Evolutionary conservation across 2,329 filamentous ascomycete genomes (phyloP).

Genomic region (Fusarium zealandicum): DNA sequence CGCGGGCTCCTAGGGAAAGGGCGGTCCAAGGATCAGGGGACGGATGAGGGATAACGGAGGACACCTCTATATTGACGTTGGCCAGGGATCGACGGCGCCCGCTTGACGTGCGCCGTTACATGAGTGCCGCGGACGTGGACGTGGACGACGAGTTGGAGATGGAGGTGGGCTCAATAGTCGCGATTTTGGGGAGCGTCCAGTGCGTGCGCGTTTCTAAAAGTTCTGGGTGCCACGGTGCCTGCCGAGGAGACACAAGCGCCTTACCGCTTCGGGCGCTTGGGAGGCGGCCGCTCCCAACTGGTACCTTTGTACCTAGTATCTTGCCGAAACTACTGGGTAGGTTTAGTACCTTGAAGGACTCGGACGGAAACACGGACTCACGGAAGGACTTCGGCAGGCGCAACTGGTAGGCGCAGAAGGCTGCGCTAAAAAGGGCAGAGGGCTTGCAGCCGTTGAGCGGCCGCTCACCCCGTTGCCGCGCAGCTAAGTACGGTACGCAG

Average conservation of each 20-base stretch:
- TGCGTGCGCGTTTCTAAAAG: constrained; percentile 31
- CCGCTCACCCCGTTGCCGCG: constrained; percentile 27
- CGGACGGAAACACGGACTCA: constrained; percentile 19
- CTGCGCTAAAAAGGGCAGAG: constrained; percentile 31
- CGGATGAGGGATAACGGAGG: background rate
- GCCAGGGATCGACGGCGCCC: constrained; percentile 22
- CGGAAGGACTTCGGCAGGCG: constrained; percentile 31
- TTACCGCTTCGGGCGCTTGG: constrained; percentile 39
- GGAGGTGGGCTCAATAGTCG: constrained; percentile 1
- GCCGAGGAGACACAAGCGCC: constrained; percentile 30
- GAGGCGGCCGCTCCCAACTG: constrained; percentile 9
- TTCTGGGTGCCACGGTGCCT: constrained; percentile 23
- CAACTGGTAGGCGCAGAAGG: constrained; percentile 22
- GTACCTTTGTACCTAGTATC: background rate
- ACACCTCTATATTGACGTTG: background rate
- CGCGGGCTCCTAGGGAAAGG: constrained; percentile 27
- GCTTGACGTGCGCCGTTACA: constrained; percentile 32
- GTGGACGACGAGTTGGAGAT: constrained; percentile 12
- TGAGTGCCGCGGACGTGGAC: constrained; percentile 31
- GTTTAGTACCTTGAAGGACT: too few species aligned
- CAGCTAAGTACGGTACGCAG: background rate
- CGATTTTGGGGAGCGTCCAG: constrained; percentile 28
- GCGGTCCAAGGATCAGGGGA: constrained; percentile 29
- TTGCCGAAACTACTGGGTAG: too few species aligned
- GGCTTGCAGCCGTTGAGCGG: constrained; percentile 25